Evolutionary conservation across 495 filamentous ascomycete species (phyloP), one percentile per base, ranked within the genome.

Genomic region (Penicillium parvum): DNA sequence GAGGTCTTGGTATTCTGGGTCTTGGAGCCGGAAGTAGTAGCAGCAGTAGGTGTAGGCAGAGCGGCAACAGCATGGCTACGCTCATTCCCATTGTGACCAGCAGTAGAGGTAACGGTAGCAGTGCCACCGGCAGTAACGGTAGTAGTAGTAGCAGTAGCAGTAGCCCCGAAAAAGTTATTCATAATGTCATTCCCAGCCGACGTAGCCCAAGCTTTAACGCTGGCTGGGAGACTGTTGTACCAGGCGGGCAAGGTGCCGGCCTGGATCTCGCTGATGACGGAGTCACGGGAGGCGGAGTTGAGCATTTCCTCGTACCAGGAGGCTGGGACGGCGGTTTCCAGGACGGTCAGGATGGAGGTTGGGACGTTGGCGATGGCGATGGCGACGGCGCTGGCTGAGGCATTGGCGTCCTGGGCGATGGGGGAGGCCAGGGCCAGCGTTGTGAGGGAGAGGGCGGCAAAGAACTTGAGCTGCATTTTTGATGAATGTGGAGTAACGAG

Each of bases 181-280:
- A 38, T 17, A 7, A 23, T 23, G 17, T 21, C 35, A 20, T 21
- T 25, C 1, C 9, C 30, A 10, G 26, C 28, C 8, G 41, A 27
- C 8, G 43, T 58, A 25, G 48, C 50, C 47, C 47, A 57, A 21
- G 53, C 52, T 41, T 54, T 55, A 27, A 60, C 57, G 37, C 49
- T 57, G 40, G 28, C 40, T 14, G 57, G 57, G 16, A 60, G 41
- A n/a, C 11, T 16, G 38, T 44, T 60, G 32, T 60, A 60, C 57
- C 57, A 60, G 21, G 44, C 57, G 4, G 57, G 57, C 16, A 34
- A 29, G 32, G 47, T 49, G 9, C 57, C 53, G 20, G 49, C 53
- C 1, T 21, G 22, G 41, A 39, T 32, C 4, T 40, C 41, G 14
- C 40, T 48, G 8, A 46, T 17, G 26, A 57, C 29, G 5, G 47